A percentile compares a stretch with the other conserved stretches of the same genome.
Evolutionary conservation across 1,139 yeast genomes (phyloP).

Genomic region (Spathaspora sp.): DNA sequence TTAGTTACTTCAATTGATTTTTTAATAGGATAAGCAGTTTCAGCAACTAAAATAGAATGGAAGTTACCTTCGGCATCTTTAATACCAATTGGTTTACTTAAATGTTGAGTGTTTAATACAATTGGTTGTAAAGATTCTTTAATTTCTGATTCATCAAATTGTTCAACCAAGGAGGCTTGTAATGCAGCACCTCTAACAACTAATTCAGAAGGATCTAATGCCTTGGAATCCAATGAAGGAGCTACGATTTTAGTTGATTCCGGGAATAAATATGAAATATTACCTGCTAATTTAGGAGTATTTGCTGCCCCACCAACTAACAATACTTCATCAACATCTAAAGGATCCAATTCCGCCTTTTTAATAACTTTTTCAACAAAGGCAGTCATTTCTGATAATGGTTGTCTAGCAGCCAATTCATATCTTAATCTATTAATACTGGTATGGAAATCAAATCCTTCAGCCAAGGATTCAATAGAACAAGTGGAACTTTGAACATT

Average conservation of each 20-base stretch:
- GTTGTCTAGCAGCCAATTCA: conserved; percentile 83
- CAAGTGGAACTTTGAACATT: conserved; percentile 87
- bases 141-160: conserved; percentile 84
- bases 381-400: conserved; percentile 69
- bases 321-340: conserved; percentile 82
- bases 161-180: conserved; percentile 87
- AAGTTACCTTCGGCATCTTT: conserved; percentile 72
- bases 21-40: conserved; percentile 92
- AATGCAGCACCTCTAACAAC: conserved; percentile 95
- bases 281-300: conserved; percentile 86
- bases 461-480: conserved; percentile 93
- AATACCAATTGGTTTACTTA: conserved; percentile 82
- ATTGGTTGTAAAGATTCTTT: conserved; percentile 82
- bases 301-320: conserved; percentile 93
- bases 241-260: conserved; percentile 76
- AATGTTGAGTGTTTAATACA: conserved; percentile 86
- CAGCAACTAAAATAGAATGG: conserved; percentile 71
- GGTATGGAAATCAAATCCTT: conserved; percentile 91
- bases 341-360: conserved; percentile 81
- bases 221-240: conserved; percentile 74
- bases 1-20: conserved; percentile 67
- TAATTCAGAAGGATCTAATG: conserved; percentile 85
- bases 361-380: conserved; percentile 74
- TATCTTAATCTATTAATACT: conserved; percentile 91
- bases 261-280: conserved; percentile 74